Evolutionary conservation across 768 basidiomycete genomes (phyloP).

Genomic region (Panellus pusillus): DNA sequence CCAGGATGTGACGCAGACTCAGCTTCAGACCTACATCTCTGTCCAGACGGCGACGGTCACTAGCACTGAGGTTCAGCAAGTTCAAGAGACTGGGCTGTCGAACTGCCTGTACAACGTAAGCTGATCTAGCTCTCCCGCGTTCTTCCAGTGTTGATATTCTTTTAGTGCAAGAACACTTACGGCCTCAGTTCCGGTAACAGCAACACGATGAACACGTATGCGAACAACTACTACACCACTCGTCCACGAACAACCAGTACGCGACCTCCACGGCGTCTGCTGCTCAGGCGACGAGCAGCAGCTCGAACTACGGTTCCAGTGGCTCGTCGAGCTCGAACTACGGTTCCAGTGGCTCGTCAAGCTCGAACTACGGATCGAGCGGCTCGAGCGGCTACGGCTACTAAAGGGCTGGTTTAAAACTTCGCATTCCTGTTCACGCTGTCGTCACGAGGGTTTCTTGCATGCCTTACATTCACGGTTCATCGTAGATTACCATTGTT

Average conservation of each 20-base stretch:
- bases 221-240: constrained; percentile 2
- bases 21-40: constrained; percentile 55
- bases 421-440: constrained; percentile 6
- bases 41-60: constrained; percentile 49
- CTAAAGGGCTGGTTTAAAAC: constrained; percentile 8
- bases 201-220: constrained; percentile 48
- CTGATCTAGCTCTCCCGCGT: constrained; percentile 3
- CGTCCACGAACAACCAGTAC: background rate
- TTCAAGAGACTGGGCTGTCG: constrained; percentile 50
- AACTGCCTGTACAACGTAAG: constrained; percentile 52
- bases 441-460: constrained; percentile 14
- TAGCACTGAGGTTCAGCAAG: constrained; percentile 38
- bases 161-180: constrained; percentile 60
- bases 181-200: constrained; percentile 52
- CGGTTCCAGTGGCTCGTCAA: constrained; percentile 1
- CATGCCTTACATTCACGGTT: constrained; percentile 23
- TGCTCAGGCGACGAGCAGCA: background rate
- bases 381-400: constrained; percentile 16
- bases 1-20: constrained; percentile 45
- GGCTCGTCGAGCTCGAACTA: background rate
- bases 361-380: constrained; percentile 13
- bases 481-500: constrained; percentile 18
- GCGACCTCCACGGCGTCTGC: background rate
- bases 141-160: constrained; percentile 8
- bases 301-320: constrained; percentile 13